These are phyloP conservation scores for Fusarium nurragi DNA, from an alignment of 2,329 filamentous ascomycete species.

Conservation along the genomic window DNA sequence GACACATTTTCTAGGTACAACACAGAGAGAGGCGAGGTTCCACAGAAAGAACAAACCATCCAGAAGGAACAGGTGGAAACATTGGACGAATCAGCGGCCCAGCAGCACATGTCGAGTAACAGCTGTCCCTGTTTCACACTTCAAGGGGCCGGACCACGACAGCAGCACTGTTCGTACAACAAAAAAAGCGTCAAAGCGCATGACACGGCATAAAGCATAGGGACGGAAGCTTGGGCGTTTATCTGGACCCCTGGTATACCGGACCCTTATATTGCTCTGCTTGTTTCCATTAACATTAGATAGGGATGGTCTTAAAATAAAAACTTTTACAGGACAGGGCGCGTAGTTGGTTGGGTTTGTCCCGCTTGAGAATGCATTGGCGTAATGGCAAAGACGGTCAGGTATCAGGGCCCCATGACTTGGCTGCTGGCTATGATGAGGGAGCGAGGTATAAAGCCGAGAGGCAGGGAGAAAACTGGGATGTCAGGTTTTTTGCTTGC, in stretches of 20 bases:
- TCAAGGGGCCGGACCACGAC: conserved; percentile 2
- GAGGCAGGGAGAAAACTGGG: background rate
- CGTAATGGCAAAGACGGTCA: conserved; percentile 18
- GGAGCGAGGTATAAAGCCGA: conserved; percentile 25
- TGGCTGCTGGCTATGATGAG: conserved; percentile 1
- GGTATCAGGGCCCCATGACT: conserved; percentile 10
- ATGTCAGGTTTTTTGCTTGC: background rate
- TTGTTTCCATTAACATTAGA: background rate
- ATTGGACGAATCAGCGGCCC: conserved; percentile 27
- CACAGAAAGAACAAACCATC: conserved; percentile 20
- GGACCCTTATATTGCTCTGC: conserved; percentile 4
- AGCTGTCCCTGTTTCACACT: conserved; percentile 32
- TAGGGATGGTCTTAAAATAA: conserved; percentile 18
- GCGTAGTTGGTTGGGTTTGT: conserved; percentile 6
- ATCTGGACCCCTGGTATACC: conserved; percentile 23
- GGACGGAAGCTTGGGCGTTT: conserved; percentile 18
- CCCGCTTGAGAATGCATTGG: conserved; percentile 13
- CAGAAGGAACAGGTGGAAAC: conserved; percentile 20
- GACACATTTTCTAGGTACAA: conserved; percentile 29
- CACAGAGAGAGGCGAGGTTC: conserved; percentile 21
- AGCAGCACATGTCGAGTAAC: conserved; percentile 18
- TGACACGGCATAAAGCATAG: conserved; percentile 25
- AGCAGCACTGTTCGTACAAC: conserved; percentile 4
- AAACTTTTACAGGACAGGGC: background rate
- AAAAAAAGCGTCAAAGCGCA: conserved; percentile 6